These are phyloP conservation scores for Eutrema japonicum DNA, from an alignment of 345 rosid genomes.

Conservation along the genomic window DNA sequence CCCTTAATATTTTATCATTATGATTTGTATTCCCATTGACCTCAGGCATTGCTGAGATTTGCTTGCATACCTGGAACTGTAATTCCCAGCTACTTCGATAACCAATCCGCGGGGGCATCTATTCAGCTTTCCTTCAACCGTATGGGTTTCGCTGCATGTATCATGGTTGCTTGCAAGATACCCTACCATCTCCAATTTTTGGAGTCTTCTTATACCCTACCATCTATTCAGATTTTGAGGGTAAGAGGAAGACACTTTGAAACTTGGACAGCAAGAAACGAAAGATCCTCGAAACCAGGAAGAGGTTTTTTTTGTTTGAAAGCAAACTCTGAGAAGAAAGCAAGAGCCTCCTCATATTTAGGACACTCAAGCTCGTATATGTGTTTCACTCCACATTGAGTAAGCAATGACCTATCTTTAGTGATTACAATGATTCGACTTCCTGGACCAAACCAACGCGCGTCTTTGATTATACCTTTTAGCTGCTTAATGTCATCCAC, in stretches of 20 bases:
- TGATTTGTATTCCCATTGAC: neutral
- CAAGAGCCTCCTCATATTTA: neutral
- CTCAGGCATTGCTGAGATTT: no score
- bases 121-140: no score
- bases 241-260: slow-evolving; percentile 3
- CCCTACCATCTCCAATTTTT: neutral
- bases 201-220: neutral
- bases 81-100: no score
- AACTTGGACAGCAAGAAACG: neutral
- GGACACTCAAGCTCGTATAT: slow-evolving; percentile 12
- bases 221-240: no score
- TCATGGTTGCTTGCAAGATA: neutral
- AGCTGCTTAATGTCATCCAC: neutral
- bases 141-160: no score
- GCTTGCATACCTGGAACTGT: no score
- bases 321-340: slow-evolving; percentile 11
- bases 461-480: neutral
- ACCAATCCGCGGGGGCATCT: no score
- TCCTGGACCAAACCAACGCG: slow-evolving; percentile 20
- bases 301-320: slow-evolving; percentile 7
- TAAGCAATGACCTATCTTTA: neutral
- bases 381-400: slow-evolving; percentile 4
- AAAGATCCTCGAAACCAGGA: slow-evolving; percentile 6
- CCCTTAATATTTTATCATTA: neutral
- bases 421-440: slow-evolving; percentile 7